Percentiles rank a stretch among this genome's conserved stretches.
phyloP scores from a whole-genome alignment of 192 early-diverging fungal genomes.

The Helicostylum pulchrum region DNA sequence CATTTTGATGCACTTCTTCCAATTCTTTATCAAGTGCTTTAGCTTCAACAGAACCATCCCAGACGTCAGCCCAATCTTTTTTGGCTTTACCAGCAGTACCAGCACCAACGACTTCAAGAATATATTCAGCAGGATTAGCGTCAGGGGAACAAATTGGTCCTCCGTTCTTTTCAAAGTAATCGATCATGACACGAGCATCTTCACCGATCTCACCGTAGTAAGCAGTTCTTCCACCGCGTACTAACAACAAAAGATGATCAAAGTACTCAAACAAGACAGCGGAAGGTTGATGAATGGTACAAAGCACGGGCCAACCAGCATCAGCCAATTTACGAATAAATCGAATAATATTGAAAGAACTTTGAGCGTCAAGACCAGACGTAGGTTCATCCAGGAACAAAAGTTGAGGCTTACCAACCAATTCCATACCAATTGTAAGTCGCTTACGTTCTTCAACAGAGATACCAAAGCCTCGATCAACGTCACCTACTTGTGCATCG shows the following conservation, averaged over 20 bases:
- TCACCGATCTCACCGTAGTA: slow-evolving; percentile 80
- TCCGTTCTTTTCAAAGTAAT: slow-evolving; percentile 74
- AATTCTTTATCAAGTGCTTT: slow-evolving; percentile 44
- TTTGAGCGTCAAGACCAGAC: slow-evolving; percentile 76
- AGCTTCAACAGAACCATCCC: slow-evolving; percentile 59
- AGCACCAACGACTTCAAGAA: slow-evolving; percentile 76
- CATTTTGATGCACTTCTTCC: slow-evolving; percentile 46
- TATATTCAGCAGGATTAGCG: slow-evolving; percentile 86
- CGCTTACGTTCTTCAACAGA: slow-evolving; percentile 88
- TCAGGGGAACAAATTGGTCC: slow-evolving; percentile 58
- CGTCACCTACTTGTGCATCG: slow-evolving; percentile 70
- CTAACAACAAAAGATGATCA: slow-evolving; percentile 77
- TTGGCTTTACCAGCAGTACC: slow-evolving; percentile 35
- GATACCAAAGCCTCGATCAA: slow-evolving; percentile 70
- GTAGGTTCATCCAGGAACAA: slow-evolving; percentile 92
- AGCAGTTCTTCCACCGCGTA: slow-evolving; percentile 72
- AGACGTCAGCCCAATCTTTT: slow-evolving; percentile 70
- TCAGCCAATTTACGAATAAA: slow-evolving; percentile 67
- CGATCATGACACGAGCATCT: slow-evolving; percentile 60
- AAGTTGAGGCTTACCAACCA: slow-evolving; percentile 71
- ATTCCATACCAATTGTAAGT: slow-evolving; percentile 81
- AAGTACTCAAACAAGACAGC: slow-evolving; percentile 80
- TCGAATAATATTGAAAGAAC: slow-evolving; percentile 71
- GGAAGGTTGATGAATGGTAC: slow-evolving; percentile 85
- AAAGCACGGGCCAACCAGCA: slow-evolving; percentile 68